Base-by-base conservation (phyloP, 2,329 filamentous ascomycete genomes). In the Xylogone sp. region DNA sequence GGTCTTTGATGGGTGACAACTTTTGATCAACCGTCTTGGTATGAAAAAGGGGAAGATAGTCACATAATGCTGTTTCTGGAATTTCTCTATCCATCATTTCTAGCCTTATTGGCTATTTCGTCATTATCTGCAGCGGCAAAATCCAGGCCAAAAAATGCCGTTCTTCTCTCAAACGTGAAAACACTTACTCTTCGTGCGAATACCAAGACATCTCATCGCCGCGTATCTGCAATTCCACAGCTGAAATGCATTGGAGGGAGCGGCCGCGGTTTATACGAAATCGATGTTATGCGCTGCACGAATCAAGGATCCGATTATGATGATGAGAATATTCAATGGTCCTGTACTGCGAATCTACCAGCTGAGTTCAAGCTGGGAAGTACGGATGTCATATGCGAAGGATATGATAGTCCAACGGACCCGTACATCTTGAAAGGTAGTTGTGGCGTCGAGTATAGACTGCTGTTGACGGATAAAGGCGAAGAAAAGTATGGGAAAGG, bases 351-450 rank as follows among this genome's bases (percentile, higher is more conserved):
- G 0, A 68, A 71, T 2, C 68, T 87, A 16, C 83, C 84, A 0
- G 71, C 76, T 20, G 79, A 84, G 62, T 76, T 87, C 56, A 81
- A 80, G 69, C 82, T 97, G 22, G 92, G 90, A 52, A 79, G 81
- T 55, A 97, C 93, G 10, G 92, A 97, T 56, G 93, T 97, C 50
- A 76, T 91, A 10, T 99, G 94, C 69, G 93, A 99, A 66, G 93
- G 94, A 10, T 97, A 96, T 71, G 75, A 81, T 52, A 77, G 74
- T 13, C 71, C 86, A 1, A 82, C 93, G 45, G 94, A 97, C 67
- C 83, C 83, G 0, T 95, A 90, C 68, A 81, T 97, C n/a, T 73
- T 97, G 49, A 91, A 88, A 63, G 94, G 94, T 20, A 94, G 88
- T 68, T 97, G 93, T 70, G 94, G 88, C 13, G 92, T 96, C 21